Base-by-base conservation (phyloP, 805 yeast species). In the Lachancea quebecensis region DNA sequence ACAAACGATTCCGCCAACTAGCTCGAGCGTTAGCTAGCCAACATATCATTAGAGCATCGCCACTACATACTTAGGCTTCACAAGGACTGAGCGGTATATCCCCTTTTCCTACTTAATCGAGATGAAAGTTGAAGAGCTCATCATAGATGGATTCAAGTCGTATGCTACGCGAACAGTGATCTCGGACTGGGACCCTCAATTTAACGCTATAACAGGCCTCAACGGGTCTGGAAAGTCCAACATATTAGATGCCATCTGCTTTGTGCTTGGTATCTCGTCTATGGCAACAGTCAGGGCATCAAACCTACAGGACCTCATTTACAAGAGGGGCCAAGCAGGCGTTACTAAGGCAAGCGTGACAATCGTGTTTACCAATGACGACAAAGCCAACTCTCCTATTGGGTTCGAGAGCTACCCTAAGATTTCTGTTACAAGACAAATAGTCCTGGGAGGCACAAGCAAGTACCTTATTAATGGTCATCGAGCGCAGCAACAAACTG, bases 181-280 rank as follows among this genome's bases (percentile, higher is more conserved):
- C 29, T 78, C 95, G 1, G 85, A 82, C 25, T 95, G 99, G 99
- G 99, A 93, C 65, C 77, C 86, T 1, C 95, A 85, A 66, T 95
- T 93, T 68, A 93, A 95, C 67, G 96, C 98, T 56, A 91, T 93
- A 61, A 95, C 99, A 0, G 99, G 99, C 7, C 73, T 93, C 41
- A 93, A 93, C 62, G 99, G 99, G 9, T 88, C 96, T 0, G 99
- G 99, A 5, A 93, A 93, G 60, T 91, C 98, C 17, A 93, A 93
- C 63, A 90, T 93, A 47, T 72, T 93, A 37, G 99, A 93, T 66
- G 95, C 99, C 46, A 91, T 93, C 46, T 93, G 99, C 67, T 93
- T 93, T 66, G 99, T 95, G n/a, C 72, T 93, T 30, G 99, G 99
- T 45, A 90, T 93, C 49, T 82, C 96, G 1, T 80, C 95, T 10